Conservation (phyloP, 768 basidiomycete genomes). For the Nidula microcarpa region DNA sequence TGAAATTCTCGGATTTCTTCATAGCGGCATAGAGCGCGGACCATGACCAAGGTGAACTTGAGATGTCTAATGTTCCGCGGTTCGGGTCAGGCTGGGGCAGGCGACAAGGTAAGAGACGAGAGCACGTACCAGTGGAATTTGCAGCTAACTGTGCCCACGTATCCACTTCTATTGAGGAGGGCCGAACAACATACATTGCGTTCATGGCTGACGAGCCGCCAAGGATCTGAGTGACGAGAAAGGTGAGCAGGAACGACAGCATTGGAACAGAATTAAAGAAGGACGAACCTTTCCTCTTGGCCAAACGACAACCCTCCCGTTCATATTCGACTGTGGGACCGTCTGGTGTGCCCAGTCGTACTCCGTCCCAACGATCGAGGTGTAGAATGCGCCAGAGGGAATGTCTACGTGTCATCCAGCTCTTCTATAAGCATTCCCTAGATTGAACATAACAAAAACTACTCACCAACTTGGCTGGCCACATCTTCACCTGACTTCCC, state of each 20-base stretch:
- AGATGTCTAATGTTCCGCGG: too few species aligned
- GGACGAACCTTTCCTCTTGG: conserved; percentile 47
- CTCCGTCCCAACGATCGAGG: conserved; percentile 36
- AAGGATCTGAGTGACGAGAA: conserved; percentile 27
- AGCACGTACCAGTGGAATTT: too few species aligned
- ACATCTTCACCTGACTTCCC: conserved; percentile 24
- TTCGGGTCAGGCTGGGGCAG: too few species aligned
- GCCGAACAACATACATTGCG: conserved; percentile 57
- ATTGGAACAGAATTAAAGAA: not conserved
- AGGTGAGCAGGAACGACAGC: not conserved
- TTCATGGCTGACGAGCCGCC: conserved; percentile 65
- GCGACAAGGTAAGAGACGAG: too few species aligned
- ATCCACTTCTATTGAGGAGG: conserved; percentile 42
- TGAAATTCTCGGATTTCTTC: conserved; percentile 48
- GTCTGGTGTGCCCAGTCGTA: conserved; percentile 51
- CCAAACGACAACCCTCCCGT: conserved; percentile 42
- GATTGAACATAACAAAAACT: not conserved
- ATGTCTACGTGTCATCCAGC: conserved; percentile 22
- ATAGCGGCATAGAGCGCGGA: too few species aligned
- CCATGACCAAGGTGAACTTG: too few species aligned
- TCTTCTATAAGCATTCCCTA: not conserved
- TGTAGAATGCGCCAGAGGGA: conserved; percentile 45
- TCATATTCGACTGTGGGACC: conserved; percentile 36
- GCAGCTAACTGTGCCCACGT: conserved; percentile 6
- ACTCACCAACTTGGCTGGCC: not conserved